Conservation (phyloP, 2,329 filamentous ascomycete species). For the Parastagonospora nodorum region DNA sequence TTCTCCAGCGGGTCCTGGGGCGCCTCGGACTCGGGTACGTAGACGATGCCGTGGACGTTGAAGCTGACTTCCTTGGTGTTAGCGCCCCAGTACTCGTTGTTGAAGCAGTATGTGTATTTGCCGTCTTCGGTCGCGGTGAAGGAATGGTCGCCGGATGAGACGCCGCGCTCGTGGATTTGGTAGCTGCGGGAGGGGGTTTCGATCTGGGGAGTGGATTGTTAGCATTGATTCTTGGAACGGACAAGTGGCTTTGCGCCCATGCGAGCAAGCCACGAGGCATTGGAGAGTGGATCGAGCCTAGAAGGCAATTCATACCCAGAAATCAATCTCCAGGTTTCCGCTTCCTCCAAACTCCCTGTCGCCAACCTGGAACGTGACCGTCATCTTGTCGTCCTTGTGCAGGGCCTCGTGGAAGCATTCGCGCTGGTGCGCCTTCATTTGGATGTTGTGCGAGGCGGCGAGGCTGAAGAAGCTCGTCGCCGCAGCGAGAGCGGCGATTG, state of each 20-base stretch:
- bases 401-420: slow-evolving; percentile 97
- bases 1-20: slow-evolving; percentile 86
- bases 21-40: slow-evolving; percentile 86
- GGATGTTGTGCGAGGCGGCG: slow-evolving; percentile 88
- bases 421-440: slow-evolving; percentile 86
- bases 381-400: slow-evolving; percentile 96
- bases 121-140: slow-evolving; percentile 87
- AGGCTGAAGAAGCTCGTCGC: slow-evolving; percentile 66
- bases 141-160: slow-evolving; percentile 90
- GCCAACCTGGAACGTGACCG: slow-evolving; percentile 96
- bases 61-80: slow-evolving; percentile 98
- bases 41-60: slow-evolving; percentile 98
- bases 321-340: slow-evolving; percentile 95
- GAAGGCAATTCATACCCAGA: slow-evolving; percentile 71
- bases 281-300: too few relatives aligned
- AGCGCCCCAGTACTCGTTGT: slow-evolving; percentile 97
- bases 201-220: slow-evolving; percentile 59
- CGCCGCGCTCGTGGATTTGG: slow-evolving; percentile 77
- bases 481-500: slow-evolving; percentile 46
- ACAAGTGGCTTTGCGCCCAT: background rate
- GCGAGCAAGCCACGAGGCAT: background rate
- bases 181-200: slow-evolving; percentile 76
- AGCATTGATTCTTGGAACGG: slow-evolving; percentile 3
- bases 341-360: slow-evolving; percentile 94
- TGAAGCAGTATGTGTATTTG: slow-evolving; percentile 96